Conservation (phyloP, 148 eudicot genomes). For the Limonium bicolor region DNA sequence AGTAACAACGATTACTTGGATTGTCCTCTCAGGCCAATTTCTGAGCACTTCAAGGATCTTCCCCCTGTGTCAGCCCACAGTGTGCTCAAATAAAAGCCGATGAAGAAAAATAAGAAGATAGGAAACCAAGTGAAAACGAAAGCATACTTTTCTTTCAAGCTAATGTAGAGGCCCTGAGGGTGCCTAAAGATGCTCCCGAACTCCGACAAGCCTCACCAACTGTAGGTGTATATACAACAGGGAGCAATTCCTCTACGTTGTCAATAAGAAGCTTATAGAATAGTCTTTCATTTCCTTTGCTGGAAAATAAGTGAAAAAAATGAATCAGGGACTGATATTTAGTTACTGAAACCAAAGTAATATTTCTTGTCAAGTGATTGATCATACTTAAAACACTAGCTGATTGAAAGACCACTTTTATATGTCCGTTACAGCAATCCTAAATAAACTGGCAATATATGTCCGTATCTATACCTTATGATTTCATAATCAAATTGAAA, state of each 20-base stretch:
- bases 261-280: conserved; percentile 85
- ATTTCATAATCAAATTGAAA: too few species aligned
- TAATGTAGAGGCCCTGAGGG: conserved; percentile 87
- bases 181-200: conserved; percentile 67
- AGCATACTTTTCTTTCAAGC: conserved; percentile 82
- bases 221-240: conserved; percentile 86
- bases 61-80: conserved; percentile 34
- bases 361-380: too few species aligned
- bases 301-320: too few species aligned
- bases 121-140: neutral
- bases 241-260: conserved; percentile 85
- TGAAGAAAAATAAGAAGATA: neutral
- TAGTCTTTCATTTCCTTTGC: conserved; percentile 57
- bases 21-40: conserved; percentile 94
- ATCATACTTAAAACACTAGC: too few species aligned
- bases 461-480: too few species aligned
- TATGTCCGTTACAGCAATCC: too few species aligned
- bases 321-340: too few species aligned
- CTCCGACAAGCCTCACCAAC: conserved; percentile 93
- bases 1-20: conserved; percentile 93
- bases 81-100: neutral
- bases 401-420: too few species aligned
- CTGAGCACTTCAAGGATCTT: conserved; percentile 71
- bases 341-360: too few species aligned
- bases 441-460: too few species aligned